phyloP scores from a whole-genome alignment of 495 filamentous ascomycete species.

The Stereocaulon alpinum region DNA sequence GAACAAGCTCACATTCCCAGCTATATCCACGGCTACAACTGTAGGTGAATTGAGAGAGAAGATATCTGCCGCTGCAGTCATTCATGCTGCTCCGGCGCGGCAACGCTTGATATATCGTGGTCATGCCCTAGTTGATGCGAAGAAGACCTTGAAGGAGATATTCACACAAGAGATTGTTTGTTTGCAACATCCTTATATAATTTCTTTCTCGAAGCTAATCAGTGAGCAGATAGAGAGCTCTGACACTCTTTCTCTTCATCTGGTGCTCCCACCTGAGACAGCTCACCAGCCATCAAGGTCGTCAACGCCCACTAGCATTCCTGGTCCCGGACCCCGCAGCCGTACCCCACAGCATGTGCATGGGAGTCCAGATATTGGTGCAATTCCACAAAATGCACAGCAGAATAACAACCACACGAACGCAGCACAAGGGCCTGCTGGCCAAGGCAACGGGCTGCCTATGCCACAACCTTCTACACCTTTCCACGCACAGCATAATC shows the following conservation, averaged over 20 bases:
- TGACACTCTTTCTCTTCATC: constrained; percentile 47
- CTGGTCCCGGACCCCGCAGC: constrained; percentile 1
- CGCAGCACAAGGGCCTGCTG: neutral
- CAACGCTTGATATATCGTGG: constrained; percentile 62
- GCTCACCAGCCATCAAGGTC: constrained; percentile 11
- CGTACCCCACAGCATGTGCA: constrained; percentile 3
- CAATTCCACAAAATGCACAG: neutral
- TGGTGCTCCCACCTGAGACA: constrained; percentile 42
- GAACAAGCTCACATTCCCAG: constrained; percentile 42
- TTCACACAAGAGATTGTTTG: constrained; percentile 49
- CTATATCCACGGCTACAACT: constrained; percentile 44
- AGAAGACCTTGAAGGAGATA: constrained; percentile 44
- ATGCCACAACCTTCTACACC: neutral
- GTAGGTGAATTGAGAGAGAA: constrained; percentile 49
- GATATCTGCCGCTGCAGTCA: constrained; percentile 45
- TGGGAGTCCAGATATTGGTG: neutral
- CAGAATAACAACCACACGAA: neutral
- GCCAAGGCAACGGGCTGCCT: constrained; percentile 1
- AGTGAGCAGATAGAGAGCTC: constrained; percentile 34
- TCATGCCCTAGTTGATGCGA: constrained; percentile 43
- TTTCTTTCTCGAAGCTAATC: neutral
- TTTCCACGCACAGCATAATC: constrained; percentile 8
- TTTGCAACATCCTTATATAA: constrained; percentile 5
- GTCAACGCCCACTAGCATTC: neutral
- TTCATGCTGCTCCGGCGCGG: constrained; percentile 38